Percentiles rank a stretch among this genome's conserved stretches.
Evolutionary conservation across 1,284 basidiomycete species (phyloP).

Genomic region (Anthracocystis panici-leucophaei): DNA sequence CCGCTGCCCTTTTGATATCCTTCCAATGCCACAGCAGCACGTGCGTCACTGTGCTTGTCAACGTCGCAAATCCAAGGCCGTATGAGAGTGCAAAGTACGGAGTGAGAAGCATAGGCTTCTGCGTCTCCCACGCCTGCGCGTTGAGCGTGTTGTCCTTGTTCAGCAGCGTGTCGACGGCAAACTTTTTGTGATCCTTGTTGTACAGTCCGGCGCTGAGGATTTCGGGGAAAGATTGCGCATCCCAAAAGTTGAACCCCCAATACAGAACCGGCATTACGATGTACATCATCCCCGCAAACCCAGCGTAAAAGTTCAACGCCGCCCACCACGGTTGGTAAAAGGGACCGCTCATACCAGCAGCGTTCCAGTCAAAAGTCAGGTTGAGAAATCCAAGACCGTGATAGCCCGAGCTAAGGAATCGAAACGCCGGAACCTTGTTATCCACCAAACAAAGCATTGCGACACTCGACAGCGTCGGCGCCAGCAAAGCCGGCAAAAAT

Average conservation of each 20-base stretch:
- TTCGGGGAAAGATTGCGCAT: slow-evolving; percentile 68
- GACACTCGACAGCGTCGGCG: slow-evolving; percentile 72
- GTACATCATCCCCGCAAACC: slow-evolving; percentile 71
- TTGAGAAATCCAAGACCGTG: slow-evolving; percentile 72
- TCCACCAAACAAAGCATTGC: slow-evolving; percentile 72
- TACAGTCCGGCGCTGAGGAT: slow-evolving; percentile 71
- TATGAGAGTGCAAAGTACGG: slow-evolving; percentile 72
- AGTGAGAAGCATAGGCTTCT: slow-evolving; percentile 71
- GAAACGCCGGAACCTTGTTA: slow-evolving; percentile 70
- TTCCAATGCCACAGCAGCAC: slow-evolving; percentile 73
- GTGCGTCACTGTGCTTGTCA: slow-evolving; percentile 72
- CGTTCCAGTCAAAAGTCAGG: slow-evolving; percentile 73
- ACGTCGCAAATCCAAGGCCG: slow-evolving; percentile 72
- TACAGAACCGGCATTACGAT: slow-evolving; percentile 72
- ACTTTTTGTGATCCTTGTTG: slow-evolving; percentile 58
- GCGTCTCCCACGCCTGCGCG: slow-evolving; percentile 69
- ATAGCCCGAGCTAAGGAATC: slow-evolving; percentile 72
- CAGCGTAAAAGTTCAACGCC: slow-evolving; percentile 68
- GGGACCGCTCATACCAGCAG: slow-evolving; percentile 71
- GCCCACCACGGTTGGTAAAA: slow-evolving; percentile 73
- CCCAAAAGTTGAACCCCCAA: slow-evolving; percentile 71
- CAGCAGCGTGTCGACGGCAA: slow-evolving; percentile 59
- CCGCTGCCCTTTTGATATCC: slow-evolving; percentile 71
- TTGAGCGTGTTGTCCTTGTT: slow-evolving; percentile 71
- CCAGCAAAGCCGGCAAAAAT: slow-evolving; percentile 72